Percentiles rank a stretch among this genome's conserved stretches.
Evolutionary conservation across 2,329 filamentous ascomycete genomes (phyloP).

Genomic region (Colletotrichum incanum): DNA sequence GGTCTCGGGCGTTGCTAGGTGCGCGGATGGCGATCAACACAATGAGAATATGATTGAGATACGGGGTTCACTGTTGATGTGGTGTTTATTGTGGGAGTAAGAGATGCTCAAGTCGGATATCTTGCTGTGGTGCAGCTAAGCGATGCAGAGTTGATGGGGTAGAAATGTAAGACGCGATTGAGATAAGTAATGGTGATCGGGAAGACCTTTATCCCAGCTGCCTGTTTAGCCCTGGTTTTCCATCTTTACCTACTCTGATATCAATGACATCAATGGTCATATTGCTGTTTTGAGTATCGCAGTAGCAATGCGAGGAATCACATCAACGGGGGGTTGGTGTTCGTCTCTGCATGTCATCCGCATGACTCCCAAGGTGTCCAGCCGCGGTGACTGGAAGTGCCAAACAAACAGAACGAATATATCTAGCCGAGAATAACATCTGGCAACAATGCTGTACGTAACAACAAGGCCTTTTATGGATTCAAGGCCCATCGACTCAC

Average conservation of each 20-base stretch:
- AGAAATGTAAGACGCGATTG: neutral
- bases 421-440: neutral
- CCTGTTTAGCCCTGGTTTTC: neutral
- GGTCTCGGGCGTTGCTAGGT: neutral
- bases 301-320: neutral
- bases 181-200: neutral
- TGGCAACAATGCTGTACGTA: neutral
- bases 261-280: too few species aligned
- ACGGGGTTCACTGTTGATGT: neutral
- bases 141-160: neutral
- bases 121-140: neutral
- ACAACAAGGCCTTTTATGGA: neutral
- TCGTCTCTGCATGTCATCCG: neutral
- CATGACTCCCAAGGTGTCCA: neutral
- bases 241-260: neutral
- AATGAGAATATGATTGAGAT: neutral
- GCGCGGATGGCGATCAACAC: neutral
- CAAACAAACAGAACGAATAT: neutral
- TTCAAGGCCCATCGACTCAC: neutral
- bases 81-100: neutral
- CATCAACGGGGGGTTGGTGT: neutral
- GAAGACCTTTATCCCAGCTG: neutral
- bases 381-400: neutral
- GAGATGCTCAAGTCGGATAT: neutral
- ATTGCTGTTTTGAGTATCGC: neutral